A percentile compares a stretch with the other conserved stretches of the same genome.
Evolutionary conservation across 805 yeast genomes (phyloP).

Genomic region (Saturnispora quitensis): DNA sequence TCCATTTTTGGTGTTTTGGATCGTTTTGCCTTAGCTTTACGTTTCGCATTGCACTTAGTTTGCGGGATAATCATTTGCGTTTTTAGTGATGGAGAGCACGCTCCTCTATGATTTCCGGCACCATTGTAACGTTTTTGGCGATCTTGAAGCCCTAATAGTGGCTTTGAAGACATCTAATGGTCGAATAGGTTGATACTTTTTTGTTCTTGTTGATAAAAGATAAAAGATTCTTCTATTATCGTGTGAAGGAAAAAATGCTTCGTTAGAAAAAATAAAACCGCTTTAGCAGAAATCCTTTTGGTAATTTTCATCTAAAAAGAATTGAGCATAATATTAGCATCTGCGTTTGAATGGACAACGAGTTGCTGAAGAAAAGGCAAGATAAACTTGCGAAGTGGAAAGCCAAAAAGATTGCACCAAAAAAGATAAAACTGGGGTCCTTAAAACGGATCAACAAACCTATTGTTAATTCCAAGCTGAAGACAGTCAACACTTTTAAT

Average conservation of each 20-base stretch:
- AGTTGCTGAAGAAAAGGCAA: neutral
- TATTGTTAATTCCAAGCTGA: neutral
- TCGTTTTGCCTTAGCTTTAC: neutral
- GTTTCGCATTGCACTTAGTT: neutral
- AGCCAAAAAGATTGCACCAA: neutral
- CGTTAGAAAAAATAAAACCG: neutral
- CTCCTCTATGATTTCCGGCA: neutral
- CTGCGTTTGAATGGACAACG: neutral
- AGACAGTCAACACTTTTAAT: neutral
- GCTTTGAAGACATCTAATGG: neutral
- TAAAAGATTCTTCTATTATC: neutral
- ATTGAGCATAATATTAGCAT: neutral
- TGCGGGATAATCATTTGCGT: neutral
- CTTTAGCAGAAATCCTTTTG: neutral
- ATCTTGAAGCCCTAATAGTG: neutral
- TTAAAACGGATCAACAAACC: conserved; percentile 1
- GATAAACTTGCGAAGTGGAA: conserved; percentile 1
- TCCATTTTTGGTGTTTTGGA: conserved; percentile 43
- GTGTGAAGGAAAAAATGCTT: neutral
- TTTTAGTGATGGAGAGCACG: neutral
- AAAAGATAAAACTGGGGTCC: conserved; percentile 3
- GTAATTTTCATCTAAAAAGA: neutral
- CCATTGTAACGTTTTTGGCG: neutral
- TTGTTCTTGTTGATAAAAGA: neutral
- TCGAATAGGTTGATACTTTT: neutral